Percentiles rank a stretch among this genome's conserved stretches.
These are phyloP conservation scores for Westerdykella sp. DNA, from an alignment of 2,329 filamentous ascomycete species.

Conservation along the genomic window DNA sequence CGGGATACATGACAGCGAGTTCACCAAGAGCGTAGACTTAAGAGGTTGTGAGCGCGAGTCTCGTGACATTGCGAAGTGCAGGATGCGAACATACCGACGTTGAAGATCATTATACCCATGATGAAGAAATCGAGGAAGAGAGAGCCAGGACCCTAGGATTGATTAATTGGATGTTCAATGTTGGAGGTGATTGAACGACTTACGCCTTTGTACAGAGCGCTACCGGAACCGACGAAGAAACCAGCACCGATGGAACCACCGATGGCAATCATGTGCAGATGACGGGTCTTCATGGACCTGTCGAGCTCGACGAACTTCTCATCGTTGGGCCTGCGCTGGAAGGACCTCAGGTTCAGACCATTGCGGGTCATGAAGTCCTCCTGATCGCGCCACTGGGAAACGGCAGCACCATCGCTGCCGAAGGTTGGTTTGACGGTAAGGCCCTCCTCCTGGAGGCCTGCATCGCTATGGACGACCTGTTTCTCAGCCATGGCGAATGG, in stretches of 20 bases:
- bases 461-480: slow-evolving; percentile 6
- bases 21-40: slow-evolving; percentile 46
- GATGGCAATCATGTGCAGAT: slow-evolving; percentile 59
- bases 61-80: neutral
- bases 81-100: slow-evolving; percentile 26
- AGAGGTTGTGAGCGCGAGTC: slow-evolving; percentile 35
- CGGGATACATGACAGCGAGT: slow-evolving; percentile 57
- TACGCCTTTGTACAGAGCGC: slow-evolving; percentile 49
- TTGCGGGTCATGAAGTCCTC: slow-evolving; percentile 34
- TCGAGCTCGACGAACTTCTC: slow-evolving; percentile 22
- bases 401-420: slow-evolving; percentile 6
- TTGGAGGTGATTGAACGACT: slow-evolving; percentile 15
- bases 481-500: slow-evolving; percentile 11
- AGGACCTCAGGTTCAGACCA: slow-evolving; percentile 31
- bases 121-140: slow-evolving; percentile 37
- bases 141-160: slow-evolving; percentile 24
- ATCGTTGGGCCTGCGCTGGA: slow-evolving; percentile 27
- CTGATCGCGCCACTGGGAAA: slow-evolving; percentile 23
- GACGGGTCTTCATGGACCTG: slow-evolving; percentile 49
- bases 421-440: slow-evolving; percentile 7
- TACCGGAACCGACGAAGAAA: slow-evolving; percentile 57
- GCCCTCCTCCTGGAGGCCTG: slow-evolving; percentile 22
- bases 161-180: slow-evolving; percentile 9
- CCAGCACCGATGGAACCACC: slow-evolving; percentile 57
- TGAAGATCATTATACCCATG: slow-evolving; percentile 37